phyloP scores from a whole-genome alignment of 2,329 filamentous ascomycete genomes.

The Phyllosticta citribraziliensis region DNA sequence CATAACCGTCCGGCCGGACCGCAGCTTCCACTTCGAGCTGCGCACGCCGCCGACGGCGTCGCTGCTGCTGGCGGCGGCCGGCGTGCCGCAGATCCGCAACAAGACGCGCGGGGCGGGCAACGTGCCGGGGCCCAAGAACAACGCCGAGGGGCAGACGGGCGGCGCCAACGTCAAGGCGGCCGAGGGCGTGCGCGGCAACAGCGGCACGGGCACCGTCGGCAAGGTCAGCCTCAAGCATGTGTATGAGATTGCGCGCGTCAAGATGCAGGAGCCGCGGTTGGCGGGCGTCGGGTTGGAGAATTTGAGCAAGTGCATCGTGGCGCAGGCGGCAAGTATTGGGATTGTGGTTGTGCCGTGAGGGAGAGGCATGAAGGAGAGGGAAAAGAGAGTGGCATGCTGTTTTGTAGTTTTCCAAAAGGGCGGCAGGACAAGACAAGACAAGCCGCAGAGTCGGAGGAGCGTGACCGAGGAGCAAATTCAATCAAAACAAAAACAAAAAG shows the following conservation, averaged over 20 bases:
- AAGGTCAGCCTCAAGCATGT: constrained; percentile 88
- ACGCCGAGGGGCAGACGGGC: constrained; percentile 29
- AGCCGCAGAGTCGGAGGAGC: no score
- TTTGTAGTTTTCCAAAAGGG: no score
- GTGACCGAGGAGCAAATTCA: no score
- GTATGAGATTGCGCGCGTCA: constrained; percentile 96
- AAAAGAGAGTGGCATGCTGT: no score
- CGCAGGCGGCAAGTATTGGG: constrained; percentile 41
- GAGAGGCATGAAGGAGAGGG: neutral
- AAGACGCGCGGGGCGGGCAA: constrained; percentile 62
- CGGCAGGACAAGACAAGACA: no score
- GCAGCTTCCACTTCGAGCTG: constrained; percentile 85
- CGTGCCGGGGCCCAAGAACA: constrained; percentile 35
- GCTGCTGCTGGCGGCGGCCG: constrained; percentile 74
- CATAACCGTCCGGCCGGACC: constrained; percentile 85
- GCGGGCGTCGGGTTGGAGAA: constrained; percentile 74
- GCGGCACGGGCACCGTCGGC: constrained; percentile 70
- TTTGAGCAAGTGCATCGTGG: constrained; percentile 61
- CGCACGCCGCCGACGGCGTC: constrained; percentile 92
- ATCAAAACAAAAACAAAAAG: no score
- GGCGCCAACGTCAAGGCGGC: constrained; percentile 19
- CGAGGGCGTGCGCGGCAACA: constrained; percentile 38
- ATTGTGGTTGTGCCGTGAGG: constrained; percentile 38
- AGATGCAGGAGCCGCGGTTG: constrained; percentile 46
- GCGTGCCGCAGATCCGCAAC: constrained; percentile 60